phyloP scores from a whole-genome alignment of 2,329 filamentous ascomycete genomes.

The Nemania diffusa region DNA sequence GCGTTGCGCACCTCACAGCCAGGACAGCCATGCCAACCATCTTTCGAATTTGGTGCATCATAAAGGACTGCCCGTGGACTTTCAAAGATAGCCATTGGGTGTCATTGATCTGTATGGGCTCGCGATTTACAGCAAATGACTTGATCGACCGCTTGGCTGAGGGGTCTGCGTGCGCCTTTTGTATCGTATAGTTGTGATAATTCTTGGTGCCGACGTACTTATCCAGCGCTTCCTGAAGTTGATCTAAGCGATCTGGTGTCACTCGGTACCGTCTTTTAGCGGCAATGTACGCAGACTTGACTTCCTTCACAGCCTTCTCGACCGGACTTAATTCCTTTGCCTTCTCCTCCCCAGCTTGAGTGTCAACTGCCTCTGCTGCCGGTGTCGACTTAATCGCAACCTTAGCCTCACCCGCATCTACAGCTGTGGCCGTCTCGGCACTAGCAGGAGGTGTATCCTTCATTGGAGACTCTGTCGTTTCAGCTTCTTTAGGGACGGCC shows the following conservation, averaged over 20 bases:
- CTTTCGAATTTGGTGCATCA: slow-evolving; percentile 99
- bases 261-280: slow-evolving; percentile 90
- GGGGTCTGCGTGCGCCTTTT: slow-evolving; percentile 82
- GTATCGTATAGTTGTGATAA: slow-evolving; percentile 98
- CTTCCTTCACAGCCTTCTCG: slow-evolving; percentile 73
- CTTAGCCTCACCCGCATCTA: slow-evolving; percentile 38
- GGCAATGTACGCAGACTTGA: slow-evolving; percentile 83
- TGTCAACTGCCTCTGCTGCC: slow-evolving; percentile 31
- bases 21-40: slow-evolving; percentile 96
- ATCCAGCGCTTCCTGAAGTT: slow-evolving; percentile 79
- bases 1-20: slow-evolving; percentile 84
- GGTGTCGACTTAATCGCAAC: slow-evolving; percentile 30
- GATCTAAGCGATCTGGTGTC: slow-evolving; percentile 73
- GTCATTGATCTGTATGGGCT: slow-evolving; percentile 85
- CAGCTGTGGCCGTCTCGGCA: slow-evolving; percentile 43
- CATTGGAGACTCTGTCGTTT: slow-evolving; percentile 7
- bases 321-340: slow-evolving; percentile 61
- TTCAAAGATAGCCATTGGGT: slow-evolving; percentile 97
- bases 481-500: slow-evolving; percentile 22
- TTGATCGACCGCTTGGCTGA: slow-evolving; percentile 92
- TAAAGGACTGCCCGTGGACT: slow-evolving; percentile 97
- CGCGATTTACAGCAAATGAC: slow-evolving; percentile 81
- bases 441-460: slow-evolving; percentile 20
- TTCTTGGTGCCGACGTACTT: slow-evolving; percentile 86
- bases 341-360: slow-evolving; percentile 41